phyloP scores from a whole-genome alignment of 2,329 filamentous ascomycete species.

The Aureobasidium sp. region DNA sequence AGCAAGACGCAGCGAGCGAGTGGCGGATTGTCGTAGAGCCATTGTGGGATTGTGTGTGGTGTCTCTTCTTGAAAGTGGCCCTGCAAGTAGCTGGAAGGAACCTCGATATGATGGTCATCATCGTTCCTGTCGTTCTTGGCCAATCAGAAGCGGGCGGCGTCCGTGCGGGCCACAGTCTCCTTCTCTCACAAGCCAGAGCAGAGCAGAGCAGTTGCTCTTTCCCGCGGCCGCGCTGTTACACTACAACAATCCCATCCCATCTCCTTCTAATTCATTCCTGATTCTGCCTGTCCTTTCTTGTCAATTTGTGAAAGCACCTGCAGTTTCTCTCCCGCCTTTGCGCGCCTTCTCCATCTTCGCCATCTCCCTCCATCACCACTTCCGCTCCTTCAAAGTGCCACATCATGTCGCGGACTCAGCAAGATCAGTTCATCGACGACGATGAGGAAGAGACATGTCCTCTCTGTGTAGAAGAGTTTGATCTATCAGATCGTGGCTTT shows the following conservation, averaged over 20 bases:
- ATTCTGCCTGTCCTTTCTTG: slow-evolving; percentile 14
- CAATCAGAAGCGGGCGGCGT: slow-evolving; percentile 2
- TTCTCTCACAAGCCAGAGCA: not conserved
- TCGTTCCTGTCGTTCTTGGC: not conserved
- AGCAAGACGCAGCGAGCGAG: slow-evolving; percentile 21
- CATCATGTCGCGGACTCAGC: slow-evolving; percentile 42
- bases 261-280: not conserved
- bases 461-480: slow-evolving; percentile 97
- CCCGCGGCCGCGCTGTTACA: slow-evolving; percentile 14
- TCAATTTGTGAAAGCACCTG: not conserved
- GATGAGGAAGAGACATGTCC: slow-evolving; percentile 61
- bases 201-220: slow-evolving; percentile 11
- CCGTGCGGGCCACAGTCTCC: not conserved
- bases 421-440: slow-evolving; percentile 49
- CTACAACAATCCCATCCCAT: slow-evolving; percentile 5
- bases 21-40: slow-evolving; percentile 35
- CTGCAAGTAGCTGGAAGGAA: not conserved
- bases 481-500: slow-evolving; percentile 95
- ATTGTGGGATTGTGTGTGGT: slow-evolving; percentile 22
- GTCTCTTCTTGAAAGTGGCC: not conserved
- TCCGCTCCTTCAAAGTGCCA: slow-evolving; percentile 21
- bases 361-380: slow-evolving; percentile 16
- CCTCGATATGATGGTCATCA: not conserved
- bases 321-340: not conserved
- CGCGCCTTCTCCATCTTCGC: not conserved